Conservation (phyloP, 805 yeast genomes). For the Ogataea degrootiae region DNA sequence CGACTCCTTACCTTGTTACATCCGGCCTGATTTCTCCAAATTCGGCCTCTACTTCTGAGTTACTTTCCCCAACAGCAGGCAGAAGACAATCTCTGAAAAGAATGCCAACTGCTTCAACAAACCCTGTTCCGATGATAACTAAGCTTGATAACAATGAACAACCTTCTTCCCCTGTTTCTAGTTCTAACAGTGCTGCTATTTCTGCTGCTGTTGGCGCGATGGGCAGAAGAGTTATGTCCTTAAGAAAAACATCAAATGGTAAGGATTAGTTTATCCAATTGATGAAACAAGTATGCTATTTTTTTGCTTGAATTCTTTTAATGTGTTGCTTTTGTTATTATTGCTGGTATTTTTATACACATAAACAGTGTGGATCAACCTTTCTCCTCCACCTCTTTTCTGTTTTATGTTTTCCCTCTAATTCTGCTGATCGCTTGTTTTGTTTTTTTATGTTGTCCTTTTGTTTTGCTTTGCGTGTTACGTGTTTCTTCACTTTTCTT, state of each 20-base stretch:
- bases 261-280: slow-evolving; percentile 8
- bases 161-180: slow-evolving; percentile 6
- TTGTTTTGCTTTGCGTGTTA: neutral
- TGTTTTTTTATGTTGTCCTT: no score
- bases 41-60: slow-evolving; percentile 18
- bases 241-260: slow-evolving; percentile 13
- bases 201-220: slow-evolving; percentile 17
- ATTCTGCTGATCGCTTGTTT: no score
- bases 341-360: no score
- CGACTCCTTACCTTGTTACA: slow-evolving; percentile 65
- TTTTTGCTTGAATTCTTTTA: no score
- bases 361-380: no score
- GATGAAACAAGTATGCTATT: no score
- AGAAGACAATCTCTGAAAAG: slow-evolving; percentile 16
- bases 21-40: slow-evolving; percentile 57
- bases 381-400: no score
- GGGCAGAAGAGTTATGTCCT: slow-evolving; percentile 25
- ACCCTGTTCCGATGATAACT: slow-evolving; percentile 29
- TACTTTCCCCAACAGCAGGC: slow-evolving; percentile 10
- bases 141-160: slow-evolving; percentile 17
- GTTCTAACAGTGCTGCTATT: slow-evolving; percentile 7
- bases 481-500: neutral
- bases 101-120: slow-evolving; percentile 19
- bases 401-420: no score
- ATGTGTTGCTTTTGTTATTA: no score